Percentiles rank a stretch among this genome's conserved stretches.
Evolutionary conservation across 1,139 yeast species (phyloP).

Genomic region (Blastobotrys apis): DNA sequence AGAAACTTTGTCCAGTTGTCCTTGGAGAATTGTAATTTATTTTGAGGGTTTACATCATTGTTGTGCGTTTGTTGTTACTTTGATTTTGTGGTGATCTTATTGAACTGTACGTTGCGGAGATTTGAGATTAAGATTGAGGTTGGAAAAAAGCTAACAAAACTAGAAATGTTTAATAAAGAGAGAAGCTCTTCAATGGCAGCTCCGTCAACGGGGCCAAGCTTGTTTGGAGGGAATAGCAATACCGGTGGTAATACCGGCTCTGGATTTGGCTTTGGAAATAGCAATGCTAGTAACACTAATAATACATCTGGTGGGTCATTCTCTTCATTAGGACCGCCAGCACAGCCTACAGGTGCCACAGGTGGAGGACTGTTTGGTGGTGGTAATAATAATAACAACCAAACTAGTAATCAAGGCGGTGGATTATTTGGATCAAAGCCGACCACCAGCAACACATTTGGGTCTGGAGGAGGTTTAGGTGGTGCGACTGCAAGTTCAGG

Average conservation of each 20-base stretch:
- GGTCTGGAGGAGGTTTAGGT: background rate
- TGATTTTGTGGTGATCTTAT: too few species aligned
- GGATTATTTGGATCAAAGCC: constrained; percentile 1
- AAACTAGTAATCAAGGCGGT: background rate
- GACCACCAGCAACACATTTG: background rate
- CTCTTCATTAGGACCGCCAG: constrained; percentile 3
- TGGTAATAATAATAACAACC: background rate
- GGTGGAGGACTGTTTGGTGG: constrained; percentile 3
- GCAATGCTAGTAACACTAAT: background rate
- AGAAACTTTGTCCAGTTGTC: too few species aligned
- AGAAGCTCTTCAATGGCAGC: constrained; percentile 13
- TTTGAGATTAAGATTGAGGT: too few species aligned
- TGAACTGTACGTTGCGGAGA: too few species aligned
- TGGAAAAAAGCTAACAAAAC: background rate
- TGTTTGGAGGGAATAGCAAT: constrained; percentile 1
- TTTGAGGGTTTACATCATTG: too few species aligned
- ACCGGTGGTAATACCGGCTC: background rate
- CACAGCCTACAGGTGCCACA: background rate
- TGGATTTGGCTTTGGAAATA: constrained; percentile 1
- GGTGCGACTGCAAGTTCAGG: background rate
- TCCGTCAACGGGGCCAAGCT: constrained; percentile 1
- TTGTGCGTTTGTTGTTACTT: too few species aligned
- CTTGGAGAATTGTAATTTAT: too few species aligned
- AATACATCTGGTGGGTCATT: too few species aligned
- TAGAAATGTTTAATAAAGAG: constrained; percentile 1